These are phyloP conservation scores for Colletotrichum sp. DNA, from an alignment of 2,329 filamentous ascomycete genomes.

Conservation along the genomic window DNA sequence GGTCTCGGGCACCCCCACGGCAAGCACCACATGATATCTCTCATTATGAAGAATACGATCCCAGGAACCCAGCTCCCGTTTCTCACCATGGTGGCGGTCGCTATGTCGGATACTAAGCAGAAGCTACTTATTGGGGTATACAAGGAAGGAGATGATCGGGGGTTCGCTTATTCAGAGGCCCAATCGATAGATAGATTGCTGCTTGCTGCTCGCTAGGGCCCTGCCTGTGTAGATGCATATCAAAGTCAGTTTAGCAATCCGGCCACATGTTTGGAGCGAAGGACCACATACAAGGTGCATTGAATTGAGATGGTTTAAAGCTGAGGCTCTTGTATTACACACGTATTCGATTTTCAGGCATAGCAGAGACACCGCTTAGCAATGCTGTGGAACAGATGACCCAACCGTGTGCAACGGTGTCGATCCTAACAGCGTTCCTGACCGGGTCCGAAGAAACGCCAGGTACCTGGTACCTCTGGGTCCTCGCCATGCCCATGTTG, in stretches of 20 bases:
- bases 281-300: neutral
- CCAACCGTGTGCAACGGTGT: neutral
- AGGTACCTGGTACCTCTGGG: neutral
- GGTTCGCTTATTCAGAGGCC: neutral
- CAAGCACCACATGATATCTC: neutral
- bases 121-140: neutral
- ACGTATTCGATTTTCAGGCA: neutral
- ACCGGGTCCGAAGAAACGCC: neutral
- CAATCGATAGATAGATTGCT: neutral
- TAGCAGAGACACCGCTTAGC: neutral
- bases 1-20: neutral
- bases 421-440: neutral
- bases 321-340: constrained; percentile 9
- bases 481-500: neutral
- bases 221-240: neutral
- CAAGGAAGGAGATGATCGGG: neutral
- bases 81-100: neutral
- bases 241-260: neutral
- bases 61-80: constrained; percentile 36
- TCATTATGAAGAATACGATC: constrained; percentile 48
- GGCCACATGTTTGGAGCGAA: neutral
- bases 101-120: neutral
- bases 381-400: neutral
- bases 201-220: neutral
- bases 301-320: neutral